Base-by-base conservation (phyloP, 192 early-diverging fungal genomes). In the Bifiguratus adelaidae region DNA sequence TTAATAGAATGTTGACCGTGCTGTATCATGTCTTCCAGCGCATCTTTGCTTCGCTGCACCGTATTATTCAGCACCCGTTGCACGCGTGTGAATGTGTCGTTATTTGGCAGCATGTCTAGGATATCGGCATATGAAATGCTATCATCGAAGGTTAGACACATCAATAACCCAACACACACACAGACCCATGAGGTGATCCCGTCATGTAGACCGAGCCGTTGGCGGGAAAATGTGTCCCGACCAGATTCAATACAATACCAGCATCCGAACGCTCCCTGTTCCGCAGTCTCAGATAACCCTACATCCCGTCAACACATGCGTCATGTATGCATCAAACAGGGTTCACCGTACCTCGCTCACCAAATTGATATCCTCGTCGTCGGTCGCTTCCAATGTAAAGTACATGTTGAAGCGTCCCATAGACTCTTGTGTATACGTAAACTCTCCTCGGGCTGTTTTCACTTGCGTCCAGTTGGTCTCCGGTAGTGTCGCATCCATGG, bases 151-250 rank as follows among this genome's bases (percentile, higher is more conserved):
- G 9, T n/a, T 8, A 50, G 48, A 15, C 36, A 24, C 9, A 23
- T 26, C 7, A 29, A 7, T 18, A 7, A 18, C 38, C 13, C n/a
- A 6, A 21, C 24, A 26, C n/a, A 7, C 1, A 19, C n/a, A 35
- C 52, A 38, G 58, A 74, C 65, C 59, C 54, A 21, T 66, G 63
- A 15, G 68, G 66, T 18, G 61, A 67, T 1, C 54, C 67, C 52
- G 60, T 61, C 45, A 76, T 55, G 30, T 71, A 76, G 25, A 76
- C 37, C 2, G 69, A 56, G 13, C 73, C 73, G 32, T 76, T 71
- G n/a, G 56, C 50, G 29, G 71, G 59, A 43, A 67, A 76, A 27
- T 76, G 73, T 20, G 71, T 50, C 19, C 73, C 73, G 28, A 66
- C 66, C 9, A 65, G 61, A 12, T 48, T 42, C 28, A 76, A 41